Evolutionary conservation across 768 basidiomycete species (phyloP).

Genomic region (Goffeauzyma gilvescens): DNA sequence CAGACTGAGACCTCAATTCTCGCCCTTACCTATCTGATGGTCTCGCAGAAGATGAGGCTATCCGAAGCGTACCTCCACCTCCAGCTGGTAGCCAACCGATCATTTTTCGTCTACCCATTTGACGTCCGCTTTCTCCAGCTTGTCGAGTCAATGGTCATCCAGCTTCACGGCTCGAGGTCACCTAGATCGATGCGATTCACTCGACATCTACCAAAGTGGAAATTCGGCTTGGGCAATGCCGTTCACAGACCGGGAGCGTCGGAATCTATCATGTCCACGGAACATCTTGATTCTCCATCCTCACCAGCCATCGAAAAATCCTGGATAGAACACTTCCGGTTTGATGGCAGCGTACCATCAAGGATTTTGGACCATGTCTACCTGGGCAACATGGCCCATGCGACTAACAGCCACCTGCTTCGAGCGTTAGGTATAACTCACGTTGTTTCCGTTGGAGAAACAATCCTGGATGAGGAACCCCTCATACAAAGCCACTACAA

Average conservation of each 20-base stretch:
- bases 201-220: too few relatives aligned
- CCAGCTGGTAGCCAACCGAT: conserved; percentile 42
- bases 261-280: too few relatives aligned
- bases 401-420: conserved; percentile 84
- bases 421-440: conserved; percentile 90
- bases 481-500: conserved; percentile 8
- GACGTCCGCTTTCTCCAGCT: conserved; percentile 56
- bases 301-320: too few relatives aligned
- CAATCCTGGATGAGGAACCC: conserved; percentile 43
- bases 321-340: conserved; percentile 88
- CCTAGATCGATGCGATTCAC: too few relatives aligned
- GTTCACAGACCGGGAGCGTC: too few relatives aligned
- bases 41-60: conserved; percentile 35
- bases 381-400: conserved; percentile 90
- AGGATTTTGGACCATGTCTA: conserved; percentile 81
- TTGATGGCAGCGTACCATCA: conserved; percentile 91
- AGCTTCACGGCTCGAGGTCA: too few relatives aligned
- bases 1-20: conserved; percentile 78
- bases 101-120: conserved; percentile 76
- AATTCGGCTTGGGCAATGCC: too few relatives aligned
- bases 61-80: conserved; percentile 85
- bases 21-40: conserved; percentile 74
- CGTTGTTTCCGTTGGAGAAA: conserved; percentile 91
- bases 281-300: too few relatives aligned
- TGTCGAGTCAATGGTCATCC: conserved; percentile 38